Evolutionary conservation across 176 grass and related monocot species (phyloP), one percentile per base, ranked within the genome.

Genomic region (Triticum timopheevii): DNA sequence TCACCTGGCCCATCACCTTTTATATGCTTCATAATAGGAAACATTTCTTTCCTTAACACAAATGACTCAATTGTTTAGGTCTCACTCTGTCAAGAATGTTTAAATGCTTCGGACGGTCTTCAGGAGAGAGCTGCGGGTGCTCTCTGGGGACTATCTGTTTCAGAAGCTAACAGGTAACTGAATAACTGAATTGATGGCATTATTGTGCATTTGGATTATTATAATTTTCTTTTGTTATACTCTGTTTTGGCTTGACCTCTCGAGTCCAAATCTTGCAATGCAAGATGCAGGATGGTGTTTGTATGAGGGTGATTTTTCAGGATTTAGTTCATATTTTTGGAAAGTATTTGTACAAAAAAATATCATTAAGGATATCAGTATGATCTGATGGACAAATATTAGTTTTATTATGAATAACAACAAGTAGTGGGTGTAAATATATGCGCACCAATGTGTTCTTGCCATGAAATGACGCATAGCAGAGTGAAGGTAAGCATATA

Each of bases 101-200:
- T 90, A 82, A 94, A 93, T 93, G 94, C 92, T 90, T 99, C 94
- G n/a, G 87, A 94, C 85, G 97, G 92, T 22, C 97, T 99, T 80
- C 94, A 99, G 69, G 97, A 99, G 91, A 96, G 97, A 90, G 97
- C 97, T 86, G 97, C 97, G 71, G 97, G 97, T 20, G 97, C 97
- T 59, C 85, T 99, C 39, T 99, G 97, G 94, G 97, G 97, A 76
- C 80, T 99, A 86, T 99, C 97, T 86, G 92, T 99, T 85, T 97
- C 97, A 89, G 94, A 99, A 93, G 86, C 97, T 87, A 99, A 97
- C 89, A 99, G 97, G 97, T 82, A 74, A 19, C 73, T 17, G 72
- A 8, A 2, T 36, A 36, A 36, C 35, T 40, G 38, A 40, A 10
- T 76, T 52, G 34, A 45, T 39, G 69, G 2, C 9, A 54, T 54